Evolutionary conservation across 2,329 filamentous ascomycete species (phyloP), one percentile per base, ranked within the genome.

Genomic region (Scorias spongiosa): DNA sequence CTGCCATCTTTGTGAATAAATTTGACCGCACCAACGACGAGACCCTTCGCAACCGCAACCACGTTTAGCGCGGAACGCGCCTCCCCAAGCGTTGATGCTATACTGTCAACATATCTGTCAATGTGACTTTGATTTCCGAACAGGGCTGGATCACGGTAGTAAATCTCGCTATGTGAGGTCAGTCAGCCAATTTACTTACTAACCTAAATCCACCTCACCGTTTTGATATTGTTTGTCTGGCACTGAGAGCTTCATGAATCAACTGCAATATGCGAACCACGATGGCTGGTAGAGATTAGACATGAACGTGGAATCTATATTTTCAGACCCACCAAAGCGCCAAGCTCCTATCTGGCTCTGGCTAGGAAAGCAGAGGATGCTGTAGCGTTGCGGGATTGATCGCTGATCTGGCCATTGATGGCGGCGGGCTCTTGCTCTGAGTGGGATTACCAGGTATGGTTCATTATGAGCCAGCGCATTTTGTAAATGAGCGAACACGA

Each of bases 141-240:
- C 0, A 93, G 65, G 9, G 77, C 71, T 4, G 80, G 76, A 51
- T 87, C 73, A 52, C 84, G 77, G 57, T 93, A 93, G 59, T 80
- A 93, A 3, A 93, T 78, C 54, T 84, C 83, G 48, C 84, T 89
- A 11, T 5, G 10, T 15, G 5, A 18, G 12, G 17, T 40, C 18
- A 39, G 10, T 41, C 18, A 39, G 26, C 41, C 39, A n/a, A 18
- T 45, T 38, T 38, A 29, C 14, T 29, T 10, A 32, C 34, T 46
- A 40, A n/a, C 17, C 42, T 4, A 42, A 29, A 14, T 28, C 11
- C 5, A 12, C 28, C 26, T 32, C 52, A 75, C 75, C 75, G 67
- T 56, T 79, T 80, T 0, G 74, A 76, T 46, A 76, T 63, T 9
- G 69, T 55, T 14, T 66, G 56, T 38, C 70, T 63, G 2, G 63